Percentiles rank a stretch among this genome's conserved stretches.
phyloP scores from a whole-genome alignment of 257 asterid genomes.

The Solanum pimpinellifolium region DNA sequence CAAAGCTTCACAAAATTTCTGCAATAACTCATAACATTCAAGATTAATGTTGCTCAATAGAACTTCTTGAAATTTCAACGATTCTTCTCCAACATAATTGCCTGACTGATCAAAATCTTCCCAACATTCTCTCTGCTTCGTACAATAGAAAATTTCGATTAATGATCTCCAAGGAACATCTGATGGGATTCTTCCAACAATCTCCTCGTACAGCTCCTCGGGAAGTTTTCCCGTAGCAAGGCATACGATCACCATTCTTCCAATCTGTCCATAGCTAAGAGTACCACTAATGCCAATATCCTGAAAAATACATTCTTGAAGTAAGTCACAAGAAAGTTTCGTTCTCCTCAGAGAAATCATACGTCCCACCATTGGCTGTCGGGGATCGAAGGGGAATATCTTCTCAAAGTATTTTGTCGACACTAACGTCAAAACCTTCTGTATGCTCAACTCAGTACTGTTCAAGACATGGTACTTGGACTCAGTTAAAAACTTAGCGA shows the following conservation, averaged over 20 bases:
- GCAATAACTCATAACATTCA: neutral
- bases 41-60: neutral
- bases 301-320: slow-evolving; percentile 19
- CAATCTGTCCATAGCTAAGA: slow-evolving; percentile 32
- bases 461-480: neutral
- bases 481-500: slow-evolving; percentile 14
- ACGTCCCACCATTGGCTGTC: slow-evolving; percentile 10
- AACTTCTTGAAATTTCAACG: neutral
- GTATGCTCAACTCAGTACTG: neutral
- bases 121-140: neutral
- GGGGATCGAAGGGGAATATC: slow-evolving; percentile 40
- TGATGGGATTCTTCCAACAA: neutral
- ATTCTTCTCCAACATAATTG: neutral
- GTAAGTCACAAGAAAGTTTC: slow-evolving; percentile 18
- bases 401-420: slow-evolving; percentile 15
- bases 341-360: slow-evolving; percentile 27
- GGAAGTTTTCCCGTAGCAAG: slow-evolving; percentile 25
- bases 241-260: slow-evolving; percentile 26
- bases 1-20: slow-evolving; percentile 17
- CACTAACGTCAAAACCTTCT: neutral
- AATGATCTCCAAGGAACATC: slow-evolving; percentile 27
- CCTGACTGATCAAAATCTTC: neutral
- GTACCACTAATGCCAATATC: neutral
- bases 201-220: neutral
- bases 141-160: slow-evolving; percentile 8